Evolutionary conservation across 2,329 filamentous ascomycete species (phyloP), one percentile per base, ranked within the genome.

Genomic region (Pseudogymnoascus sp.): DNA sequence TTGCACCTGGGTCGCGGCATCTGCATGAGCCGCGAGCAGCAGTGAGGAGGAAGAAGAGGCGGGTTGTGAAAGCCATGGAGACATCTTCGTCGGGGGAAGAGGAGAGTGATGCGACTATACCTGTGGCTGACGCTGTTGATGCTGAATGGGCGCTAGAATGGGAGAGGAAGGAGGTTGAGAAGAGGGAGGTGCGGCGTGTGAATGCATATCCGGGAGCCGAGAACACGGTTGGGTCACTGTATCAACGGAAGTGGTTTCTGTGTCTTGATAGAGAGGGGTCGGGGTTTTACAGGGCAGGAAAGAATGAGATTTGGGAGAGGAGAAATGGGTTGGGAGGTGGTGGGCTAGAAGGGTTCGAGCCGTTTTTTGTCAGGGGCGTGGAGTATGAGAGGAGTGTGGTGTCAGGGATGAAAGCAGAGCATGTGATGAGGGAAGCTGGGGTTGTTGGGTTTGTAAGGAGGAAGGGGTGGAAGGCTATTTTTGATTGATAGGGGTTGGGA

Each of bases 171-270:
- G 77, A 82, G 67, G 69, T 78, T 7, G 77, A 82, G 62, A 80
- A 85, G 63, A 78, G 81, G 39, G 73, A 81, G 29, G 80, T 87
- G 23, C 80, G 83, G 6, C 71, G 71, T 2, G 83, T 80, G 5
- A 90, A 90, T 67, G 85, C 87, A 4, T 90, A 90, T 68, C 74
- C 81, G 0, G 87, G 87, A 4, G 84, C 88, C 0, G 77, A 69
- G 1, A 90, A 90, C 68, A 82, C 78, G 2, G 85, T 90, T 41
- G 83, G 81, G 5, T 89, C 86, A 38, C 76, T 90, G 3, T 82
- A 90, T 67, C 86, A 90, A 71, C 79, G 87, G 4, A 77, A 78
- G 43, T 90, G 86, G 88, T 88, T 83, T 64, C 68, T 89, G 16
- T 82, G 81, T 10, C 75, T 90, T 1, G 87, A 90, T 68, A 77